Base-by-base conservation (phyloP, 192 early-diverging fungal species). In the Dissophora globulifera region DNA sequence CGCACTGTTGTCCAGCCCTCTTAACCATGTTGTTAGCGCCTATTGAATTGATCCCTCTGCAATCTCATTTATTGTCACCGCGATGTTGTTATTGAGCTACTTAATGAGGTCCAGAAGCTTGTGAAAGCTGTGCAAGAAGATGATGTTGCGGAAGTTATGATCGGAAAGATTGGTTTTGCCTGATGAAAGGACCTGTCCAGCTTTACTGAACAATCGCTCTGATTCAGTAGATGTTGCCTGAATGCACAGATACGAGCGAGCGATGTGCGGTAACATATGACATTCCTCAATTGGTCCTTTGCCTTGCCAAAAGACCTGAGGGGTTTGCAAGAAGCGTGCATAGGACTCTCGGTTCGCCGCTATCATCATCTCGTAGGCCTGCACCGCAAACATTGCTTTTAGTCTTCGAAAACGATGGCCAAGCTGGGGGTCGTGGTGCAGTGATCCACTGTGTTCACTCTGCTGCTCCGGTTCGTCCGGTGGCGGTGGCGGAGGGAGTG, bases 181-280 rank as follows among this genome's bases (percentile, higher is more conserved):
- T 59, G 58, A 4, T 47, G 58, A 47, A 20, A 47, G 41, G 15
- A 47, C 13, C 32, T 31, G 43, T 17, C 43, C 43, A 1, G 43
- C 45, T 17, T 47, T 29, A 47, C 58, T 59, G 45, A 59, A 59
- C 45, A 58, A 58, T 23, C 41, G 56, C 23, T 47, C 58, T 16
- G 43, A 59, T 47, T 47, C 58, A 47, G 58, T 47, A 22, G 58
- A 59, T 31, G 58, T 47, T 15, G 58, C 41, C 45, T 59, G 58
- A 31, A 48, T 59, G 45, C 58, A 59, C 29, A 59, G 29, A 26
- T 59, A 59, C 17, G 43, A 47, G 19, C 41, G 41, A 6, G 58
- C n/a, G n/a, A n/a, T n/a, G 26, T 19, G 48, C 5, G 3, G 15
- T 31, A 16, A 16, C 15, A 29, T 26, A 7, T 26, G 25, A 26